Conservation (phyloP, 805 yeast genomes). For the Metschnikowia bowlesiae region DNA sequence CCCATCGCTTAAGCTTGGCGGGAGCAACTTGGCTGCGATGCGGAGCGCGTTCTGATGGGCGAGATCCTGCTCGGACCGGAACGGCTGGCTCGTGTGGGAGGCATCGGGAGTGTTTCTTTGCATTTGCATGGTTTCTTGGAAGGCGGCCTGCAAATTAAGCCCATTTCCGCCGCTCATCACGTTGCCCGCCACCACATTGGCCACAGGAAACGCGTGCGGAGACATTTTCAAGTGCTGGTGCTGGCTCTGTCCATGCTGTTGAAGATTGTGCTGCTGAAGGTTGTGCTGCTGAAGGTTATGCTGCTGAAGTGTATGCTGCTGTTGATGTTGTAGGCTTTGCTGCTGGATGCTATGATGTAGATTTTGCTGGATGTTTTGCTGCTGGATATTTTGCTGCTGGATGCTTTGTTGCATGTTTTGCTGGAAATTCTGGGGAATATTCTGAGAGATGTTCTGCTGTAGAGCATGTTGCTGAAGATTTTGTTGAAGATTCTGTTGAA, state of each 20-base stretch:
- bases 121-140: slow-evolving; percentile 4
- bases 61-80: slow-evolving; percentile 2
- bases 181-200: neutral
- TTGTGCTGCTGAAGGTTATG: slow-evolving; percentile 6
- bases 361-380: slow-evolving; percentile 4
- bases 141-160: slow-evolving; percentile 1
- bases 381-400: slow-evolving; percentile 6
- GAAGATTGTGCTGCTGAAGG: slow-evolving; percentile 6
- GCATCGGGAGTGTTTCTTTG: slow-evolving; percentile 1
- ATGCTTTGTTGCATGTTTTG: neutral
- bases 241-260: slow-evolving; percentile 8
- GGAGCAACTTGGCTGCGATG: slow-evolving; percentile 7
- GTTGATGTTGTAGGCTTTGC: slow-evolving; percentile 7
- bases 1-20: slow-evolving; percentile 10
- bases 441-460: neutral
- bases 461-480: neutral
- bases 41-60: neutral
- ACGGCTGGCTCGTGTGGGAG: neutral
- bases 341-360: slow-evolving; percentile 8
- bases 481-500: neutral
- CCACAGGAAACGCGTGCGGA: neutral
- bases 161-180: neutral
- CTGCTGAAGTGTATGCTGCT: slow-evolving; percentile 3
- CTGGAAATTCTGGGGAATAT: neutral
- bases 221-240: neutral